Evolutionary conservation across 345 rosid species (phyloP).

Genomic region (Dipteronia sinensis): DNA sequence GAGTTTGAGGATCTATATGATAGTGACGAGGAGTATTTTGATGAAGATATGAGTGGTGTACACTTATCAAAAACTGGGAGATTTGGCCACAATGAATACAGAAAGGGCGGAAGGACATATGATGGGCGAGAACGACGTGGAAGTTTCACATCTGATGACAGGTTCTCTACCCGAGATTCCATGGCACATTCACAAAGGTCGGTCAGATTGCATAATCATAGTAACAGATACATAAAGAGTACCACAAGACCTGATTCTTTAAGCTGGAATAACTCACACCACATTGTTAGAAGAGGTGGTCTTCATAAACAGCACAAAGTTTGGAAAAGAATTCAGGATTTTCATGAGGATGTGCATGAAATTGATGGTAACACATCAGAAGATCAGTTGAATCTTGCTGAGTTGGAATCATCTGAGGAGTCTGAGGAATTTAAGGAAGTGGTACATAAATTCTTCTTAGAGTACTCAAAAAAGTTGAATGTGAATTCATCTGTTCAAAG

Average conservation of each 20-base stretch:
- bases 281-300: conserved; percentile 40
- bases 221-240: conserved; percentile 36
- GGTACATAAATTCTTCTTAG: conserved; percentile 56
- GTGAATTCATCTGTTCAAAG: conserved; percentile 43
- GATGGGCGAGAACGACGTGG: conserved; percentile 29
- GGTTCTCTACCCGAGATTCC: conserved; percentile 36
- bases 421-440: conserved; percentile 59
- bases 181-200: conserved; percentile 34
- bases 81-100: conserved; percentile 33
- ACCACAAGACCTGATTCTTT: conserved; percentile 33
- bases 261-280: conserved; percentile 34
- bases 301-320: conserved; percentile 36
- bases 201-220: conserved; percentile 35
- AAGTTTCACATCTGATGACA: conserved; percentile 37
- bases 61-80: conserved; percentile 31
- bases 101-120: conserved; percentile 38
- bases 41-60: conserved; percentile 34
- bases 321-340: conserved; percentile 51
- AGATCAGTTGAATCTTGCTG: conserved; percentile 31
- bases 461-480: conserved; percentile 53
- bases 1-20: conserved; percentile 42
- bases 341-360: conserved; percentile 33
- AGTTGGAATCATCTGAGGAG: conserved; percentile 46
- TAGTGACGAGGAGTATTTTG: conserved; percentile 40
- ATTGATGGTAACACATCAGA: conserved; percentile 41